phyloP scores from a whole-genome alignment of 208 protist genomes.

The Lotmaria passim region DNA sequence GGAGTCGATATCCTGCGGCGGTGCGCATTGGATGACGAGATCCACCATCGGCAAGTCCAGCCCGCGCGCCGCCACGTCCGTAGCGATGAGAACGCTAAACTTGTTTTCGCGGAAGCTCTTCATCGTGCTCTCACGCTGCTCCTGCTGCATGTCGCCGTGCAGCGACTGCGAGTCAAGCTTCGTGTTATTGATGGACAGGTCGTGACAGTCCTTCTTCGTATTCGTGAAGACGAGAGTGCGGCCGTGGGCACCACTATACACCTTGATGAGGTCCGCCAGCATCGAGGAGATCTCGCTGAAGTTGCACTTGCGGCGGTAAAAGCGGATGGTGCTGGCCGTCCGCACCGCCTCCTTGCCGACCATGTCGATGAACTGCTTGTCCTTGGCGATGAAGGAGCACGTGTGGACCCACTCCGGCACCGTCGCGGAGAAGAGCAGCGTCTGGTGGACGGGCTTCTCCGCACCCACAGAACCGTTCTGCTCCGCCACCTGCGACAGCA shows the following conservation, averaged over 20 bases:
- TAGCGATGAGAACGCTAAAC: slow-evolving; percentile 94
- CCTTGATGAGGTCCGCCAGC: slow-evolving; percentile 91
- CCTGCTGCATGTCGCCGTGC: slow-evolving; percentile 96
- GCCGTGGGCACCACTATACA: slow-evolving; percentile 87
- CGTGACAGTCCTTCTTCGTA: slow-evolving; percentile 93
- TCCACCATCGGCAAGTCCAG: slow-evolving; percentile 90
- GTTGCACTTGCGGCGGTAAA: slow-evolving; percentile 92
- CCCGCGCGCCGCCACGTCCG: slow-evolving; percentile 92
- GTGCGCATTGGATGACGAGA: slow-evolving; percentile 89
- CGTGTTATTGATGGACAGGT: slow-evolving; percentile 89
- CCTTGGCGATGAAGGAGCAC: slow-evolving; percentile 75
- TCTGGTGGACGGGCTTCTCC: slow-evolving; percentile 82
- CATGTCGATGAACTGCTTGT: slow-evolving; percentile 95
- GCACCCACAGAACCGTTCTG: slow-evolving; percentile 90
- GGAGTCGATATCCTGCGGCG: slow-evolving; percentile 89
- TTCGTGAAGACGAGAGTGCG: slow-evolving; percentile 94
- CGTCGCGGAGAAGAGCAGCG: slow-evolving; percentile 94
- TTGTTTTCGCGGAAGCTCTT: slow-evolving; percentile 93
- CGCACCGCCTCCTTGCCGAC: slow-evolving; percentile 93
- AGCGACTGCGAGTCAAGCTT: slow-evolving; percentile 95
- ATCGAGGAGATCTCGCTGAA: slow-evolving; percentile 90
- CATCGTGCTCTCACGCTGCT: slow-evolving; percentile 93
- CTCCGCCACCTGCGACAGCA: slow-evolving; percentile 92
- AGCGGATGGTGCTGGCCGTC: slow-evolving; percentile 91
- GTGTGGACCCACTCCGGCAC: slow-evolving; percentile 93